Evolutionary conservation across 2,329 filamentous ascomycete species (phyloP).

Genomic region (Fusarium kyushuense): DNA sequence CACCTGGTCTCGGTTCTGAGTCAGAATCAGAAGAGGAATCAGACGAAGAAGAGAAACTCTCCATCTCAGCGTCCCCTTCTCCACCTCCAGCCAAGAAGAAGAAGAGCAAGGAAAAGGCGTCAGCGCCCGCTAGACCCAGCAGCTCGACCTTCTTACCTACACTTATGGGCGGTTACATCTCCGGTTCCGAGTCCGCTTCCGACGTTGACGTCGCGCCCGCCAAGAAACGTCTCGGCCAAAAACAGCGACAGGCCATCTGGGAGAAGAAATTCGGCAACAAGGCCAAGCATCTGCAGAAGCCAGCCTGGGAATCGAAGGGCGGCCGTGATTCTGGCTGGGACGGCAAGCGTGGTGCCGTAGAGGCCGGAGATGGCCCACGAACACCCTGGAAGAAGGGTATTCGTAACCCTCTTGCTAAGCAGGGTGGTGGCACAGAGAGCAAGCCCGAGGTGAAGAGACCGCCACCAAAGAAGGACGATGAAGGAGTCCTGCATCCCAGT

Average conservation of each 20-base stretch:
- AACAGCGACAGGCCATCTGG: slow-evolving; percentile 81
- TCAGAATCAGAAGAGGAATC: slow-evolving; percentile 34
- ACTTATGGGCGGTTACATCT: slow-evolving; percentile 83
- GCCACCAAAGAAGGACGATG: slow-evolving; percentile 59
- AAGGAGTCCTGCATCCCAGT: slow-evolving; percentile 70
- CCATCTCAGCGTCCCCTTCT: slow-evolving; percentile 51
- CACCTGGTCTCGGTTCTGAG: slow-evolving; percentile 48
- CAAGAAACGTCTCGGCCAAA: slow-evolving; percentile 83
- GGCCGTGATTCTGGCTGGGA: slow-evolving; percentile 69
- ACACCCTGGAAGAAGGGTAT: slow-evolving; percentile 68
- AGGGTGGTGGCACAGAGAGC: slow-evolving; percentile 23
- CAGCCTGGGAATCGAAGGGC: slow-evolving; percentile 49
- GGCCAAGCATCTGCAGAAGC: slow-evolving; percentile 72
- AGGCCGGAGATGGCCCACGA: slow-evolving; percentile 52
- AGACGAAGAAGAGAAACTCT: slow-evolving; percentile 32
- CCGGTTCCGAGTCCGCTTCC: slow-evolving; percentile 77
- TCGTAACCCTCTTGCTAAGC: slow-evolving; percentile 51
- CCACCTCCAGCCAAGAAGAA: slow-evolving; percentile 53
- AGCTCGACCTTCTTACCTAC: slow-evolving; percentile 77
- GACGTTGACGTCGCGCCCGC: slow-evolving; percentile 72
- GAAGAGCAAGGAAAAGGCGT: slow-evolving; percentile 46
- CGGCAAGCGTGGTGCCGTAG: slow-evolving; percentile 66
- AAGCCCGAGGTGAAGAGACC: slow-evolving; percentile 31
- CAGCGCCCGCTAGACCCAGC: slow-evolving; percentile 27
- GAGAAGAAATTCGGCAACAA: slow-evolving; percentile 82